Base-by-base conservation (phyloP, 371 early-diverging fungal species). In the Saksenaea oblongispora region DNA sequence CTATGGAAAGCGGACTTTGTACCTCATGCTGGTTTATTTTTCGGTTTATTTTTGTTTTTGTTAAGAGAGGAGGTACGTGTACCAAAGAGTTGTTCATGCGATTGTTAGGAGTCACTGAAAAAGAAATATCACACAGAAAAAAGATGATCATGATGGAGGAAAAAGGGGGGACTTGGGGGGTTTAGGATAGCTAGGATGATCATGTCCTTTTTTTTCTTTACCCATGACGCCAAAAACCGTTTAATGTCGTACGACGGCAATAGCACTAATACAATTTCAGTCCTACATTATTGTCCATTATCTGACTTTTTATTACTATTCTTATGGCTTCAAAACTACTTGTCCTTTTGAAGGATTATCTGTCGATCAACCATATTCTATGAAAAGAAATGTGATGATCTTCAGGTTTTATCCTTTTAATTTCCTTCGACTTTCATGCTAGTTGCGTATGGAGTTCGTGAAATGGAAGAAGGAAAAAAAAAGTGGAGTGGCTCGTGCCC, bases 401-500 rank as follows among this genome's bases (percentile, higher is more conserved):
- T 31, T 31, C 31, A 31, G 31, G 31, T 31, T 31, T 7, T 31
- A 31, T 31, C 31, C 31, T 31, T n/a, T 31, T 31, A 31, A 17
- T 41, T 17, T 5, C 14, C 42, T 41, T 41, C 31, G 7, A 31
- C 7, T 7, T 31, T 31, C 31, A 31, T 7, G 31, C 7, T 31
- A 31, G 31, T 31, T 31, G 7, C 31, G 31, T 31, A 31, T 31
- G 31, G 31, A 41, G 42, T 41, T 17, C 8, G 42, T 41, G n/a
- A 14, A 14, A 41, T 5, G n/a, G 4, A 41, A 41, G 17, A 17
- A 9, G 14, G 5, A 22, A 44, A 44, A 44, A 44, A 22, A 47
- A 41, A 41, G 53, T 54, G 58, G 58, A 58, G 66, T 66, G 66
- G 66, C 66, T 61, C 62, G 66, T 66, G 66, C 66, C 66, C 62